phyloP scores from a whole-genome alignment of 1,284 basidiomycete species.

The Salmacisia buchloeana region DNA sequence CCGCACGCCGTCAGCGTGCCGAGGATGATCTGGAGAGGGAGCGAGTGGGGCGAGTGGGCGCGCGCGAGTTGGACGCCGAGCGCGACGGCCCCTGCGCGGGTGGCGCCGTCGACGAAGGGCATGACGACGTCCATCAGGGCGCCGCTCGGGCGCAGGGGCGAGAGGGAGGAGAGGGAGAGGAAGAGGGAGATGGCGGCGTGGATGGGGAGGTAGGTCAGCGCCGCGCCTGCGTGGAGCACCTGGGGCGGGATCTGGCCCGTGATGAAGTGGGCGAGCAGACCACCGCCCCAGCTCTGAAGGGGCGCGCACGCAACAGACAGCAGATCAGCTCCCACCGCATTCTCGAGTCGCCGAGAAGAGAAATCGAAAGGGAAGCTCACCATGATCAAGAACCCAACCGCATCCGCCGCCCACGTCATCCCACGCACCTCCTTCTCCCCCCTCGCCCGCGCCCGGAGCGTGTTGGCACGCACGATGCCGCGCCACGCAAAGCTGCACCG shows the following conservation, averaged over 20 bases:
- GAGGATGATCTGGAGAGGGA: slow-evolving; percentile 28
- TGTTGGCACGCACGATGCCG: not conserved
- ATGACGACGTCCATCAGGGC: slow-evolving; percentile 26
- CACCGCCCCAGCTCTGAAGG: slow-evolving; percentile 32
- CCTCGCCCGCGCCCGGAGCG: not conserved
- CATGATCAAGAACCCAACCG: slow-evolving; percentile 37
- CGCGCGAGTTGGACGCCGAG: slow-evolving; percentile 26
- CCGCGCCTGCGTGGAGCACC: slow-evolving; percentile 27
- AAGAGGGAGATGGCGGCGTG: slow-evolving; percentile 18
- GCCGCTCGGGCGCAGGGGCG: slow-evolving; percentile 13
- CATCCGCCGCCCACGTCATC: slow-evolving; percentile 19
- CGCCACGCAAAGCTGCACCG: slow-evolving; percentile 6
- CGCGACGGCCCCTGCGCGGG: slow-evolving; percentile 28
- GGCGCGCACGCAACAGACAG: not conserved
- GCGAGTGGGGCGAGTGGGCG: slow-evolving; percentile 16
- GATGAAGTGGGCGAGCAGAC: slow-evolving; percentile 30
- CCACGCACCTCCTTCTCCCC: slow-evolving; percentile 9
- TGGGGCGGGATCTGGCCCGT: slow-evolving; percentile 29
- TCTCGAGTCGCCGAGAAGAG: no score
- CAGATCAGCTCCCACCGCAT: not conserved
- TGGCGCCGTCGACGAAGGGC: slow-evolving; percentile 34
- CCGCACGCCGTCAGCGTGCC: slow-evolving; percentile 36
- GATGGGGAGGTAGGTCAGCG: slow-evolving; percentile 36
- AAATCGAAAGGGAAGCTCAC: slow-evolving; percentile 10
- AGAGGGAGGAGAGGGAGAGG: slow-evolving; percentile 9